Conservation (phyloP, 2,329 filamentous ascomycete genomes). For the Colletotrichum musicola region DNA sequence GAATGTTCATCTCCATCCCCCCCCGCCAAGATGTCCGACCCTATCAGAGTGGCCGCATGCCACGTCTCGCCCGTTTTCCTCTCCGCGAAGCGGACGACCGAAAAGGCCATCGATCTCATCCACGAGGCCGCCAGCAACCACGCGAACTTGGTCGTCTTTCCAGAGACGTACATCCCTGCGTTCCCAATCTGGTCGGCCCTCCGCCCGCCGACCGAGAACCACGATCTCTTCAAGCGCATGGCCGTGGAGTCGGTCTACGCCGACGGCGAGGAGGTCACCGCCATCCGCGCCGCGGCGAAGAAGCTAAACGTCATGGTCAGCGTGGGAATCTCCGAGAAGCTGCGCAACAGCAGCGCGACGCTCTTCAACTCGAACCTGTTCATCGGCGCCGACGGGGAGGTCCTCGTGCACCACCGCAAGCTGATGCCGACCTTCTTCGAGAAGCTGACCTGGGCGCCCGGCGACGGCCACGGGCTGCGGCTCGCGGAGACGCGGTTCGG, state of each 20-base stretch:
- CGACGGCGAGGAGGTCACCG: slow-evolving; percentile 59
- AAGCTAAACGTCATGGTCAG: slow-evolving; percentile 55
- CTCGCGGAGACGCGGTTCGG: slow-evolving; percentile 60
- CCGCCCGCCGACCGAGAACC: slow-evolving; percentile 61
- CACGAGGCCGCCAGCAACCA: slow-evolving; percentile 55
- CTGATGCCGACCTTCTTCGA: slow-evolving; percentile 69
- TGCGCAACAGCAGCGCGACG: slow-evolving; percentile 56
- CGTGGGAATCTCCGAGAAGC: slow-evolving; percentile 64
- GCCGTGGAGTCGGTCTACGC: slow-evolving; percentile 57
- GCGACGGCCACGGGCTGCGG: slow-evolving; percentile 63
- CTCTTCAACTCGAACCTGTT: slow-evolving; percentile 66
- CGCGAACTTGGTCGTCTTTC: slow-evolving; percentile 66
- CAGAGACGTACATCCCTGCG: slow-evolving; percentile 65
- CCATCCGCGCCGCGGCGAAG: slow-evolving; percentile 54
- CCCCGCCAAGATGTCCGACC: not conserved
- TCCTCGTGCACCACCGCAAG: slow-evolving; percentile 66
- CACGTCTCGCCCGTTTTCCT: slow-evolving; percentile 61
- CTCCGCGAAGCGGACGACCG: slow-evolving; percentile 57
- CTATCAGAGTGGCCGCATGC: slow-evolving; percentile 48
- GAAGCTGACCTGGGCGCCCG: slow-evolving; percentile 66
- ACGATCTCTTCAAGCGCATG: slow-evolving; percentile 62
- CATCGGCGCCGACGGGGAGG: slow-evolving; percentile 56
- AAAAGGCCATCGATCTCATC: slow-evolving; percentile 61
- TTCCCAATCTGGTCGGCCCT: slow-evolving; percentile 66
- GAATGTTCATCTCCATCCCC: too few relatives aligned